Evolutionary conservation across 2,329 filamentous ascomycete genomes (phyloP).

Genomic region (Scleromitrula shiraiana): DNA sequence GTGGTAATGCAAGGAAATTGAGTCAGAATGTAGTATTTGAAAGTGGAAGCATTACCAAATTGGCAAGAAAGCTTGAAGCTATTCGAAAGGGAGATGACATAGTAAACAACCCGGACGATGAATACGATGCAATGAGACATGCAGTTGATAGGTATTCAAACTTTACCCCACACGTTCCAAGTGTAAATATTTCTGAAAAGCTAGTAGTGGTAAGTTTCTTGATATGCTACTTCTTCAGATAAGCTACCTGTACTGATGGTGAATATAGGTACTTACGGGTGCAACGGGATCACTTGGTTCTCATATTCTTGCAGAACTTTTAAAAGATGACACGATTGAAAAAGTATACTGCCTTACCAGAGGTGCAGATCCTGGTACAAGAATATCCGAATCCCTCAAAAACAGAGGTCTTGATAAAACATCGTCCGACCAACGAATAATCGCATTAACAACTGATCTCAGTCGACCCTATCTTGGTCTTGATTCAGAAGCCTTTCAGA

Average conservation of each 20-base stretch:
- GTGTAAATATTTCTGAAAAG: background rate
- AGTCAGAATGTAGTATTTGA: conserved; percentile 53
- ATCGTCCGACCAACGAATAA: conserved; percentile 29
- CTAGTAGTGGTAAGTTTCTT: background rate
- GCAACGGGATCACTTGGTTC: conserved; percentile 56
- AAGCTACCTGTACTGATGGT: conserved; percentile 1
- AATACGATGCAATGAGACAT: conserved; percentile 33
- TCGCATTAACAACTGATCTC: conserved; percentile 34
- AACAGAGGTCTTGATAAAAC: conserved; percentile 29
- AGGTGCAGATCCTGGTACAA: conserved; percentile 25
- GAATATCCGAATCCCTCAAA: conserved; percentile 30
- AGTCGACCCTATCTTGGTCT: conserved; percentile 35
- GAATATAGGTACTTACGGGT: conserved; percentile 46
- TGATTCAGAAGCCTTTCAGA: conserved; percentile 18
- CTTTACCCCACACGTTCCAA: conserved; percentile 21
- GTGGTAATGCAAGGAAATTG: conserved; percentile 33
- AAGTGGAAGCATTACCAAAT: conserved; percentile 38
- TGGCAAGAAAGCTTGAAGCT: conserved; percentile 38
- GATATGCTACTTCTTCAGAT: background rate
- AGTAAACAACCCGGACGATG: conserved; percentile 25
- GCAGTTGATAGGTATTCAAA: conserved; percentile 38
- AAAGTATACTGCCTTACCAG: conserved; percentile 46
- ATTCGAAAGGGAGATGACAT: conserved; percentile 24
- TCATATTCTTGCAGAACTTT: conserved; percentile 49
- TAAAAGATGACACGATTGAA: conserved; percentile 45